Conservation (phyloP, 2,329 filamentous ascomycete genomes). For the Pseudogymnoascus sp. region DNA sequence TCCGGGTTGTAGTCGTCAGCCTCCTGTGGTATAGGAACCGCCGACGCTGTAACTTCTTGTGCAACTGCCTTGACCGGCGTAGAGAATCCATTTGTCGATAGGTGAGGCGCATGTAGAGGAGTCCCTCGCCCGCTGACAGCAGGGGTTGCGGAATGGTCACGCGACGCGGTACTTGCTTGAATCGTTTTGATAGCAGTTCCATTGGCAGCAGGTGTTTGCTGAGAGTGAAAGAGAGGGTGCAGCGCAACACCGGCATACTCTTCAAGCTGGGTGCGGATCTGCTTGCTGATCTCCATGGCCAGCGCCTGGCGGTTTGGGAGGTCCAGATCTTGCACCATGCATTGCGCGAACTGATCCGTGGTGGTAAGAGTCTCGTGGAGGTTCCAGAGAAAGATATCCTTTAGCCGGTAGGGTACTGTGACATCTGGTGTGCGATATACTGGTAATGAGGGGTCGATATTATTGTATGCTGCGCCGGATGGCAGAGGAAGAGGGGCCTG, state of each 20-base stretch:
- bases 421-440: slow-evolving; percentile 74
- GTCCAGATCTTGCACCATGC: slow-evolving; percentile 86
- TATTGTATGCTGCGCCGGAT: slow-evolving; percentile 47
- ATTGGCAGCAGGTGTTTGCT: slow-evolving; percentile 29
- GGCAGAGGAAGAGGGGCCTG: slow-evolving; percentile 57
- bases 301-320: slow-evolving; percentile 66
- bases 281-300: slow-evolving; percentile 77
- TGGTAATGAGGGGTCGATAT: slow-evolving; percentile 64
- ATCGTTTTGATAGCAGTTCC: slow-evolving; percentile 28
- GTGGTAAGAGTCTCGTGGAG: slow-evolving; percentile 90
- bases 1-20: slow-evolving; percentile 79
- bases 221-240: slow-evolving; percentile 79
- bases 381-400: slow-evolving; percentile 97
- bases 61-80: slow-evolving; percentile 38
- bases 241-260: slow-evolving; percentile 93
- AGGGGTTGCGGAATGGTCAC: slow-evolving; percentile 37
- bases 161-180: slow-evolving; percentile 21
- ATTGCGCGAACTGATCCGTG: slow-evolving; percentile 90
- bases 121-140: slow-evolving; percentile 48
- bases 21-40: slow-evolving; percentile 55
- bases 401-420: slow-evolving; percentile 78
- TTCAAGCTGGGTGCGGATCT: slow-evolving; percentile 90
- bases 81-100: slow-evolving; percentile 35
- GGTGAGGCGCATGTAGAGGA: slow-evolving; percentile 43
- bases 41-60: slow-evolving; percentile 59